Base-by-base conservation (phyloP, 78 protist species). In the Tieghemostelium lacteum region DNA sequence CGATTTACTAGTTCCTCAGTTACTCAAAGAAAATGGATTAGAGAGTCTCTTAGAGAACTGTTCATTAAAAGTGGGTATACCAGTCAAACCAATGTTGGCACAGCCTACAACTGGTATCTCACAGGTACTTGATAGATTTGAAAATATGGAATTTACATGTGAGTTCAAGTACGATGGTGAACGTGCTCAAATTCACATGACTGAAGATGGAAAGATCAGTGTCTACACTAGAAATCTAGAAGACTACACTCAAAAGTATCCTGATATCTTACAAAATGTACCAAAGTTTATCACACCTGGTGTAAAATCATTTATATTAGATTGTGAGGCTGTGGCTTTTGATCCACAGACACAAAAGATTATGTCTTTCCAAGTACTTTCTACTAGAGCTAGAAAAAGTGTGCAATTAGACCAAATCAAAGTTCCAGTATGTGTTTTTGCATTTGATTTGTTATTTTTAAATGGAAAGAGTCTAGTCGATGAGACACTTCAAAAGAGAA, bases 111-210 rank as follows among this genome's bases (percentile, higher is more conserved):
- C 29, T 72, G 97, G 97, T 24, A 64, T 98, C 29, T 28, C 49
- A 0, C 97, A 93, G 54, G 94, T 97, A 1, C 76, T 97, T 61
- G 96, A 96, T 26, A 74, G 98, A 3, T 95, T 97, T 76, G 69
- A 34, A 7, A 96, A 60, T 33, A 16, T 60, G 61, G 73, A 28
- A 12, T 98, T 97, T 92, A 97, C 98, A 2, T 96, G 99, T 78
- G 99, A 99, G 60, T 98, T 85, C 93, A 99, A 99, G 89, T 99
- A 99, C 70, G 99, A 99, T 52, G 99, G 99, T 22, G 98, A 98
- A 92, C 69, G 99, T 3, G 98, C 97, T 0, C 99, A 87, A 66
- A 61, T 93, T 2, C 98, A 93, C 26, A 16, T 86, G 33, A 5
- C 54, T 33, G 93, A 65, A 22, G 86, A 89, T 58, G 97, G 96